phyloP scores from a whole-genome alignment of 2,329 filamentous ascomycete genomes.

The Escovopsis sp. region DNA sequence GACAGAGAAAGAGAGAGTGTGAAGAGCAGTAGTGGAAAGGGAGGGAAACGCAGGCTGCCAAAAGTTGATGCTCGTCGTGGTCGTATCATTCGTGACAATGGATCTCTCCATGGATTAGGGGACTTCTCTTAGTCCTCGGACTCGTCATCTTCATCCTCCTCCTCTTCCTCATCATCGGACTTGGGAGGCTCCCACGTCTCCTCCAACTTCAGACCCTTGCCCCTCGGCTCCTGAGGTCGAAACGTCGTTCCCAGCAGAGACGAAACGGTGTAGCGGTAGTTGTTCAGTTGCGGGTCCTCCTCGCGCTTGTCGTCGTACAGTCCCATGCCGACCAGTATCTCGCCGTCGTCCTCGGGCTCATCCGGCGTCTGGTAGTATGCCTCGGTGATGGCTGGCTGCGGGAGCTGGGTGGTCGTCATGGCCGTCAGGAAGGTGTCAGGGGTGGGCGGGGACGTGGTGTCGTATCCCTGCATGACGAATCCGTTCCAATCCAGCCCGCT shows the following conservation, averaged over 20 bases:
- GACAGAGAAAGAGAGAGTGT: too few species aligned
- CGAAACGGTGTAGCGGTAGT: constrained; percentile 39
- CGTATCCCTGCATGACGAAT: constrained; percentile 29
- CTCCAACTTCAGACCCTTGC: constrained; percentile 67
- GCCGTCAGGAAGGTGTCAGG: constrained; percentile 40
- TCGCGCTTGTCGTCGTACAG: constrained; percentile 55
- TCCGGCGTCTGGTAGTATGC: constrained; percentile 20
- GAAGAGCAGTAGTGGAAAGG: too few species aligned
- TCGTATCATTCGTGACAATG: too few species aligned
- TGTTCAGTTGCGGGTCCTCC: constrained; percentile 34
- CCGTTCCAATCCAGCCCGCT: constrained; percentile 28
- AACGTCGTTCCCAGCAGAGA: constrained; percentile 38
- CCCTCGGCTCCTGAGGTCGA: constrained; percentile 32
- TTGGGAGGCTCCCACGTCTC: constrained; percentile 63
- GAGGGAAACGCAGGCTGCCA: too few species aligned
- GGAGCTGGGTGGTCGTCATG: constrained; percentile 31
- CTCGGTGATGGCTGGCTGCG: constrained; percentile 32
- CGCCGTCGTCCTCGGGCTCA: constrained; percentile 44
- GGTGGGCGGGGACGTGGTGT: constrained; percentile 40
- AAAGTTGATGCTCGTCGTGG: too few species aligned
- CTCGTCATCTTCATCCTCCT: constrained; percentile 30
- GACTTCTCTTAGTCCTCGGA: constrained; percentile 12
- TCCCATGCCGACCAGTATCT: constrained; percentile 69
- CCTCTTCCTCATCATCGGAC: constrained; percentile 42
- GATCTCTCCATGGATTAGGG: too few species aligned